Base-by-base conservation (phyloP, 176 grass and related monocot species). In the Avena insularis region DNA sequence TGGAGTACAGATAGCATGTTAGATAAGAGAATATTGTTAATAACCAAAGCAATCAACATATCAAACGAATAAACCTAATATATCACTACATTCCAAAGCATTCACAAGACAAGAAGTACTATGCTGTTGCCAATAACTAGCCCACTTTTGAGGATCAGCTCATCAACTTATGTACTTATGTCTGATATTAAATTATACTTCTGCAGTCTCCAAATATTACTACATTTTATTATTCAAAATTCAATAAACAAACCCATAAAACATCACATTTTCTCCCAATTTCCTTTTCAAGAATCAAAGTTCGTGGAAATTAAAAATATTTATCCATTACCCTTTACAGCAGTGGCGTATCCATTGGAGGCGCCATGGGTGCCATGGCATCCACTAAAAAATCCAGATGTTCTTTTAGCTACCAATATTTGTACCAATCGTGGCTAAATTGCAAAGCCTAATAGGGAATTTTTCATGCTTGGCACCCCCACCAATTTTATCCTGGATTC, bases 221-320 rank as follows among this genome's bases (percentile, higher is more conserved):
- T 55, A 19, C 58, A 66, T 19, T 13, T 67, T 58, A 80, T 75
- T 35, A 75, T 38, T 25, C 21, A 6, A 20, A 89, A 60, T 38
- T 15, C 5, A 27, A 81, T 38, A 58, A 20, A 16, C 9, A 67
- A 67, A 65, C 13, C 4, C n/a, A 67, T 61, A 50, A 50, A 86
- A 47, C 1, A 48, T 50, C 1, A 8, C 48, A 23, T 40, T 12
- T 21, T 82, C 48, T 82, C 47, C 27, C 2, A n/a, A 82, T 54
- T 46, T 82, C 33, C 20, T 29, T 76, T 51, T 25, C 19, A 54
- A 2, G 50, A 77, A 78, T 4, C 1, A 1, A 77, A 49, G 9
- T 51, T 8, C 2, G 17, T 1, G 7, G 6, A 85, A 16, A 21
- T 9, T 63, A 15, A 6, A 1, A 20, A 61, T 48, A 11, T 47